These are phyloP conservation scores for Jimgerdemannia lactiflua DNA, from an alignment of 192 early-diverging fungal species.

Conservation along the genomic window DNA sequence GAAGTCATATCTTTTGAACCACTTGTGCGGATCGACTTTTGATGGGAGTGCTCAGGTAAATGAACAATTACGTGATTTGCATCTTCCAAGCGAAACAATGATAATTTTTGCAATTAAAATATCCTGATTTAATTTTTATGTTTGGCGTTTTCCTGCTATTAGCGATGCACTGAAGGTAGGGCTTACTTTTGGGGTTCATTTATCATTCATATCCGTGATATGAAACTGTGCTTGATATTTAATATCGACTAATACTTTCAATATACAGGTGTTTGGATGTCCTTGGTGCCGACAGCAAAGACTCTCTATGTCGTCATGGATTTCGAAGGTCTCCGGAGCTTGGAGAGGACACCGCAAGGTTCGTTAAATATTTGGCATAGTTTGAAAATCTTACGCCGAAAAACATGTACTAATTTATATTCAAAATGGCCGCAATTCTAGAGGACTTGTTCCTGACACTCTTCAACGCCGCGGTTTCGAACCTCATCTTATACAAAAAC, in stretches of 20 bases:
- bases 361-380: background rate
- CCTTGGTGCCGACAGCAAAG: background rate
- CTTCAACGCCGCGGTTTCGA: background rate
- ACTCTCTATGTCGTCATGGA: conserved; percentile 24
- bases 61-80: background rate
- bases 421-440: background rate
- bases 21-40: conserved; percentile 4
- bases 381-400: background rate
- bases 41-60: conserved; percentile 20
- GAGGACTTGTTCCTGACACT: background rate
- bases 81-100: background rate
- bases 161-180: conserved; percentile 21
- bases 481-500: conserved; percentile 21
- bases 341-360: conserved; percentile 21
- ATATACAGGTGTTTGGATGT: background rate
- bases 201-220: background rate
- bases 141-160: background rate
- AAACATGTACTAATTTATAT: conserved; percentile 8
- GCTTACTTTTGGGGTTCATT: background rate
- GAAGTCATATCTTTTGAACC: conserved; percentile 20
- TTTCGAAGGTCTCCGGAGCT: conserved; percentile 20
- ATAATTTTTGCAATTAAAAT: background rate
- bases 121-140: background rate
- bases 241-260: background rate
- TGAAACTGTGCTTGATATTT: too few relatives aligned